Percentiles rank a stretch among this genome's conserved stretches.
phyloP scores from a whole-genome alignment of 306 rosid genomes.

The Mimosa pudica region DNA sequence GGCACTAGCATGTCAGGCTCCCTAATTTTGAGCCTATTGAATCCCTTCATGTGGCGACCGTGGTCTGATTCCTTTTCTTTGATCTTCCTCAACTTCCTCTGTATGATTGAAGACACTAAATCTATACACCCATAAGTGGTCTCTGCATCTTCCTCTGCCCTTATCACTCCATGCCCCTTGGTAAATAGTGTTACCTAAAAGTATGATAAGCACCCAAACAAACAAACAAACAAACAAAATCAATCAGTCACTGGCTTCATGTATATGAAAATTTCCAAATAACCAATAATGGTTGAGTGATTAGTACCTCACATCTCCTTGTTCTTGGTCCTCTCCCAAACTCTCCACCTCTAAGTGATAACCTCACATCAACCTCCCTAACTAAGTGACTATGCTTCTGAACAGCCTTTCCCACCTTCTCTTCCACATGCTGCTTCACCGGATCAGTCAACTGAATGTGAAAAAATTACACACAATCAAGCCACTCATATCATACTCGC shows the following conservation, averaged over 20 bases:
- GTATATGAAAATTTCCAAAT: background rate
- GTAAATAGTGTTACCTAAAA: constrained; percentile 77
- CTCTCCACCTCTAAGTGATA: constrained; percentile 90
- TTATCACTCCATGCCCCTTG: constrained; percentile 84
- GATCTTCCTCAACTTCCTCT: constrained; percentile 91
- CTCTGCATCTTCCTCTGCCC: constrained; percentile 91
- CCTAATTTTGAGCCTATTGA: constrained; percentile 66
- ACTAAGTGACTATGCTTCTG: constrained; percentile 84
- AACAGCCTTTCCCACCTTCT: constrained; percentile 84
- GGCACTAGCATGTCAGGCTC: constrained; percentile 45
- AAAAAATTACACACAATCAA: constrained; percentile 6
- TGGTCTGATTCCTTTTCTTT: constrained; percentile 89
- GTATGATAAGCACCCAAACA: background rate
- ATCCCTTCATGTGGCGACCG: constrained; percentile 97
- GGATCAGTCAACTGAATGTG: constrained; percentile 65
- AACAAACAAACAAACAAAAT: background rate
- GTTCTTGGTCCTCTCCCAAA: constrained; percentile 82
- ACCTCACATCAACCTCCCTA: constrained; percentile 86
- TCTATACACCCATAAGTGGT: constrained; percentile 81
- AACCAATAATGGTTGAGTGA: background rate
- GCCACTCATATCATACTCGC: background rate
- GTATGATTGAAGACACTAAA: constrained; percentile 83
- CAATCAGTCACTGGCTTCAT: background rate
- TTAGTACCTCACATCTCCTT: constrained; percentile 75
- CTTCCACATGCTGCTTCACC: constrained; percentile 84